Conservation (phyloP, 371 early-diverging fungal genomes). For the Rhizoclosmatium hyalinum region DNA sequence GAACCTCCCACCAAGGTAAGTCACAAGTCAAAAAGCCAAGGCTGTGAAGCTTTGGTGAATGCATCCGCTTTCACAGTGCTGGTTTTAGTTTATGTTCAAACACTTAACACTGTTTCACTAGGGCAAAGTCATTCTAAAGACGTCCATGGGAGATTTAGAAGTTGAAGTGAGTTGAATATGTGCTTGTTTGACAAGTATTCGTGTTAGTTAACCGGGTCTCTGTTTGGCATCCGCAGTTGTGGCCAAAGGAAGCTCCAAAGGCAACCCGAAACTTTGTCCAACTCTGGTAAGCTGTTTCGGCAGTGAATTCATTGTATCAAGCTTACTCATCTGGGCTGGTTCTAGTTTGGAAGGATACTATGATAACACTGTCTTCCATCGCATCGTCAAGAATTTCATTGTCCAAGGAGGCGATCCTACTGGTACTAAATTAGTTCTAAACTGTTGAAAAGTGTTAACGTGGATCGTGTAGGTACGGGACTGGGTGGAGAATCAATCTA, state of each 20-base stretch:
- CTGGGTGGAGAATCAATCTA: slow-evolving; percentile 89
- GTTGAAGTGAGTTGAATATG: slow-evolving; percentile 63
- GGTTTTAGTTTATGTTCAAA: background rate
- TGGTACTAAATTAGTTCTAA: slow-evolving; percentile 24
- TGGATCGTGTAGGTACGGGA: slow-evolving; percentile 43
- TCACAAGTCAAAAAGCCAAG: background rate
- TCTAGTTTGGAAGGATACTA: slow-evolving; percentile 68
- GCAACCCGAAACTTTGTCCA: slow-evolving; percentile 94
- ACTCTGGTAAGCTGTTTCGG: slow-evolving; percentile 60
- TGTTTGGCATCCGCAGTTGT: slow-evolving; percentile 56
- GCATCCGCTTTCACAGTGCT: background rate
- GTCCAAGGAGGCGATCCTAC: slow-evolving; percentile 98
- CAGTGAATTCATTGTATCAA: too few species aligned
- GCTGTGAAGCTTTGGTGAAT: background rate
- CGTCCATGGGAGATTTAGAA: slow-evolving; percentile 87
- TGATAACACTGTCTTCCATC: slow-evolving; percentile 85
- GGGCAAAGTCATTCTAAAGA: slow-evolving; percentile 87
- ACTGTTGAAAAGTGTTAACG: background rate
- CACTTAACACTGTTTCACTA: background rate
- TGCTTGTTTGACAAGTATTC: background rate
- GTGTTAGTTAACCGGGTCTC: background rate
- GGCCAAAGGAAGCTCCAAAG: slow-evolving; percentile 91
- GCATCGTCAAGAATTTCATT: slow-evolving; percentile 86
- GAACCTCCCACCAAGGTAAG: slow-evolving; percentile 59
- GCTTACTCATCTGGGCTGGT: background rate